Percentiles rank a stretch among this genome's conserved stretches.
Conservation (phyloP, 2,329 filamentous ascomycete species). For the Fusarium piperis region DNA sequence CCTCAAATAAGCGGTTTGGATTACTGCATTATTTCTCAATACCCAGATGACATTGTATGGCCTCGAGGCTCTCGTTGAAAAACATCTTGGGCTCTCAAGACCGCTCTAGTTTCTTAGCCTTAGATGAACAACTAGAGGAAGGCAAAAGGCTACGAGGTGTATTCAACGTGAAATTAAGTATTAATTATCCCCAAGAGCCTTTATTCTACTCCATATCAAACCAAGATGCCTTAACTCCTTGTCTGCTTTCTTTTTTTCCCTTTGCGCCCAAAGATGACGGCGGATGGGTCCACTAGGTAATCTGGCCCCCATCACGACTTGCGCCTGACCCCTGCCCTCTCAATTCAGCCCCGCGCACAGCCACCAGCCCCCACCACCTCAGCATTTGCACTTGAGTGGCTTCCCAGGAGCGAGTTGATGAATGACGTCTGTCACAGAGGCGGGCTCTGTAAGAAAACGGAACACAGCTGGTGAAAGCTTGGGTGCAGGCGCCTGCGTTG, state of each 20-base stretch:
- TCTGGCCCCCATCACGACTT: not conserved
- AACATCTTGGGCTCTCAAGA: too few species aligned
- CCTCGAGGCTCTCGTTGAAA: not conserved
- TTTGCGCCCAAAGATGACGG: not conserved
- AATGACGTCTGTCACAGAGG: conserved; percentile 5
- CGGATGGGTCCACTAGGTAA: not conserved
- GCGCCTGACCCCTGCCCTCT: not conserved
- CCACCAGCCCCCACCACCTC: not conserved
- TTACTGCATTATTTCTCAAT: too few species aligned
- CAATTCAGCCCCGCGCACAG: not conserved
- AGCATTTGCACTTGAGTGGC: not conserved
- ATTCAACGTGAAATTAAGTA: not conserved
- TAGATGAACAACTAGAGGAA: too few species aligned
- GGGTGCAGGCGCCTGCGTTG: not conserved
- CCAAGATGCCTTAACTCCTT: not conserved
- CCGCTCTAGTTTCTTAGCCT: too few species aligned
- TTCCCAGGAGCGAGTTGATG: not conserved
- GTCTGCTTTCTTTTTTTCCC: not conserved
- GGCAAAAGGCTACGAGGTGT: too few species aligned
- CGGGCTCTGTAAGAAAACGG: conserved; percentile 3
- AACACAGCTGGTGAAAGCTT: not conserved
- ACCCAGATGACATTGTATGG: not conserved
- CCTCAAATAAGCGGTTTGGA: too few species aligned
- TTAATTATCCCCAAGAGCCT: not conserved
- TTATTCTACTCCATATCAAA: not conserved